Base-by-base conservation (phyloP, 305 asterid species). In the Rubia peregrina region DNA sequence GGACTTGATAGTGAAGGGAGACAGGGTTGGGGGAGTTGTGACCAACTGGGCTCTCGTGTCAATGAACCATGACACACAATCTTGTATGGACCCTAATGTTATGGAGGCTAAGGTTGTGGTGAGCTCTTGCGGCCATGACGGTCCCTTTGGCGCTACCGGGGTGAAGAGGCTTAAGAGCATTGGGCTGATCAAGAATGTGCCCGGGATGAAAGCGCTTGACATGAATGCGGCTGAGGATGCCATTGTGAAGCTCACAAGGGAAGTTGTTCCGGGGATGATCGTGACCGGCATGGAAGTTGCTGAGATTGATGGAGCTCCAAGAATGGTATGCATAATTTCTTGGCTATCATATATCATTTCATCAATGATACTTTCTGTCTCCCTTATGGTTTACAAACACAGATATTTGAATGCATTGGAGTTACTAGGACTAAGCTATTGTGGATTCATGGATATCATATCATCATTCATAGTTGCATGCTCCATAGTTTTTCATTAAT, bases 271-370 rank as follows among this genome's bases (percentile, higher is more conserved):
- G 0, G 98, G 98, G 7, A 92, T 92, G 98, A 92, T 92, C 55
- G 96, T 92, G 6, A 90, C 98, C 0, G 98, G 98, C 22, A 92
- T 92, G 98, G 98, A 92, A 79, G 96, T 92, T 22, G 98, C 98
- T 0, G 98, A 92, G 59, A 92, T 92, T 61, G 95, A 92, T 61
- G 98, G 96, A 33, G 78, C 98, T 13, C 98, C 98, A 0, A 81
- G 98, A 81, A 91, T 91, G 98, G 98, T 91, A 78, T 75, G 57
- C 13, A 3, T 9, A 22, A 36, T 40, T n/a, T 44, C 51, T 9
- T 44, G 14, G 51, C 51, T 44, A 3, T 6, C 12, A 44, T 44
- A 0, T n/a, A 22, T 19, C 13, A 60, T 60, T 60, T 60, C 42
- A 9, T 0, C 3, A 12, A 26, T 13, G 17, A 41, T 6, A n/a